Conservation (phyloP, 169 alveolate genomes). For the Babesia ovata region DNA sequence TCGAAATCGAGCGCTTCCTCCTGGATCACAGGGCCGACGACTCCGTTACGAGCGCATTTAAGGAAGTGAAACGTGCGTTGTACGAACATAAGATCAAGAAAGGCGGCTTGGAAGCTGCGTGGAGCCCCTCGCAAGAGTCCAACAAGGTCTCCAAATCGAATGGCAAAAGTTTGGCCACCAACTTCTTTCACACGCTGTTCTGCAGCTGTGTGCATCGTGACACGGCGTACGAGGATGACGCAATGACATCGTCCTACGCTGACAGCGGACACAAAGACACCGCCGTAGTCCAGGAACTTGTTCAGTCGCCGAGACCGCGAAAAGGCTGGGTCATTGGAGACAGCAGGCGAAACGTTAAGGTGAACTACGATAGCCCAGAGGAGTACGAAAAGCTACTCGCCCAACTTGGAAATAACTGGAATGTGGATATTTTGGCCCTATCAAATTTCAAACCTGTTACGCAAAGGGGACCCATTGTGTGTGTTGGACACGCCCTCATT, state of each 20-base stretch:
- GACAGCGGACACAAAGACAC: background rate
- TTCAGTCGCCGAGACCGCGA: slow-evolving; percentile 1
- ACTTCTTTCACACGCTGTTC: background rate
- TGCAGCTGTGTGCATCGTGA: slow-evolving; percentile 15
- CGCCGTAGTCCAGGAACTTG: background rate
- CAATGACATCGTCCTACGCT: background rate
- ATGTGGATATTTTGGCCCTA: slow-evolving; percentile 54
- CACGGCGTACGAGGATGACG: slow-evolving; percentile 3
- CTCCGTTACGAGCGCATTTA: slow-evolving; percentile 4
- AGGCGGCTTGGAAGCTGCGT: background rate
- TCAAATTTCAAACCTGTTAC: slow-evolving; percentile 32
- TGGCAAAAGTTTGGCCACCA: background rate
- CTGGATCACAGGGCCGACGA: slow-evolving; percentile 23
- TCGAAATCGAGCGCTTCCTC: slow-evolving; percentile 37
- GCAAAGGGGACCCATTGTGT: slow-evolving; percentile 51
- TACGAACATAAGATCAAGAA: slow-evolving; percentile 8
- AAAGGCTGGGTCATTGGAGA: slow-evolving; percentile 53
- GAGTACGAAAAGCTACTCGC: slow-evolving; percentile 11
- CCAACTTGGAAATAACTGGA: slow-evolving; percentile 62
- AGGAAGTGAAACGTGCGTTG: slow-evolving; percentile 6
- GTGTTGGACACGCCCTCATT: slow-evolving; percentile 43
- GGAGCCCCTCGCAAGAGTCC: background rate
- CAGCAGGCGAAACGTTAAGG: slow-evolving; percentile 14
- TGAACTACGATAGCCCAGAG: slow-evolving; percentile 24
- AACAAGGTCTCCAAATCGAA: background rate